Evolutionary conservation across 192 early-diverging fungal species (phyloP), one percentile per base, ranked within the genome.

Genomic region (Entomortierella parvispora): DNA sequence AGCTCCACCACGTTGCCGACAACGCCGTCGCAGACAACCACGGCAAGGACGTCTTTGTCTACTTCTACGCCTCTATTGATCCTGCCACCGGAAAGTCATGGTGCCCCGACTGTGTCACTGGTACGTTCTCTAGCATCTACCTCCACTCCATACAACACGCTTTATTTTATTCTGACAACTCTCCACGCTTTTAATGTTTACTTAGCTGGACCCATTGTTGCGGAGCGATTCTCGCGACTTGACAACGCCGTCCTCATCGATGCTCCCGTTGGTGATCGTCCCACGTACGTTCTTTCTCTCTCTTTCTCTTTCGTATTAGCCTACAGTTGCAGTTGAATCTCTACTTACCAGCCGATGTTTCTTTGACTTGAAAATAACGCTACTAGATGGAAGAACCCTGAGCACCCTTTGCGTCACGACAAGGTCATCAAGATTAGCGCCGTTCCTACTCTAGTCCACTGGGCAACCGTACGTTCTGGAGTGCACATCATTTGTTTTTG

Each of bases 31-130:
- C 61, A 22, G 65, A 67, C 14, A 17, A 77, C 66, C 48, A 61
- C 17, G 65, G 49, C 54, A 68, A 77, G 33, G 65, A 77, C 29
- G 51, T 77, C 55, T 77, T 48, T 47, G 48, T 68, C 55, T 77
- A 77, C 61, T 77, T 47, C 18, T 77, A 63, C 20, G 74, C 65
- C 9, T 68, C 65, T 18, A 62, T 58, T 15, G 61, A 69, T 37
- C 62, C 69, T 37, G 45, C 46, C 33, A 82, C 81, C 29, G 81
- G 81, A 72, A 71, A 82, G 66, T 82, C 81, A 17, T 82, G 81
- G 81, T 82, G 81, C 58, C 81, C 81, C 34, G 81, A 82, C 65
- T 82, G 75, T 48, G 65, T 79, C 40, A 42, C 26, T 0, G 63
- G 81, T 78, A 74, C 43, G 11, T 54, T 8, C 8, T 37, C 15